Evolutionary conservation across 305 asterid genomes (phyloP).

Genomic region (Coffea humblotiana): DNA sequence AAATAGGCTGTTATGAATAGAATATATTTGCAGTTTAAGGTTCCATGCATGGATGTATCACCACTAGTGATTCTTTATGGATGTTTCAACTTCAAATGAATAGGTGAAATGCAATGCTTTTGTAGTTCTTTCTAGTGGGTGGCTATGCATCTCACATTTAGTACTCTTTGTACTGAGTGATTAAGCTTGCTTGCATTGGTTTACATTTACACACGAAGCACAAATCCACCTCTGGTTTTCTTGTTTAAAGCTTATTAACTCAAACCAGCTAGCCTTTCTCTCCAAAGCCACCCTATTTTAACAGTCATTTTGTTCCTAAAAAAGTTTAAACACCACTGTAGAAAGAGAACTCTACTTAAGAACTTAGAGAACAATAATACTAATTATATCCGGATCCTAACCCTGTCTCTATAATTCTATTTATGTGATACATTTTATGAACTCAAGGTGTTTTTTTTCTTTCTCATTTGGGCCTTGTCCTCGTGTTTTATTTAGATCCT

Average conservation of each 20-base stretch:
- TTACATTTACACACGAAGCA: background rate
- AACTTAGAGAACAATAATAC: background rate
- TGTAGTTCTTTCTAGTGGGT: background rate
- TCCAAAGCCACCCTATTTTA: background rate
- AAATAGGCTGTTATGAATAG: background rate
- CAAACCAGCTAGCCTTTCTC: background rate
- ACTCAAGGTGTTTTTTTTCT: constrained; percentile 1
- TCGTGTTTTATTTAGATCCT: constrained; percentile 52
- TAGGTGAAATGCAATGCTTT: background rate
- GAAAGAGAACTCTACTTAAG: background rate
- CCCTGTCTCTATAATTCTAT: background rate
- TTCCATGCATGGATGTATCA: background rate
- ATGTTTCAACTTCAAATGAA: background rate
- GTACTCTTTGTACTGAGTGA: background rate
- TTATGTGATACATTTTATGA: background rate
- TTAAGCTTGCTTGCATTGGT: background rate
- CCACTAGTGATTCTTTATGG: background rate
- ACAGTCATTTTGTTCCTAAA: background rate
- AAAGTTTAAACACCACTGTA: background rate
- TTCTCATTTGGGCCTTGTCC: background rate
- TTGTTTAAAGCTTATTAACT: background rate
- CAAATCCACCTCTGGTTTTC: background rate
- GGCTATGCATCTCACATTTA: background rate
- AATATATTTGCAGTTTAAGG: background rate
- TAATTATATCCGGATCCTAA: background rate